Evolutionary conservation across 192 early-diverging fungal genomes (phyloP).

Genomic region (Podila epigama): DNA sequence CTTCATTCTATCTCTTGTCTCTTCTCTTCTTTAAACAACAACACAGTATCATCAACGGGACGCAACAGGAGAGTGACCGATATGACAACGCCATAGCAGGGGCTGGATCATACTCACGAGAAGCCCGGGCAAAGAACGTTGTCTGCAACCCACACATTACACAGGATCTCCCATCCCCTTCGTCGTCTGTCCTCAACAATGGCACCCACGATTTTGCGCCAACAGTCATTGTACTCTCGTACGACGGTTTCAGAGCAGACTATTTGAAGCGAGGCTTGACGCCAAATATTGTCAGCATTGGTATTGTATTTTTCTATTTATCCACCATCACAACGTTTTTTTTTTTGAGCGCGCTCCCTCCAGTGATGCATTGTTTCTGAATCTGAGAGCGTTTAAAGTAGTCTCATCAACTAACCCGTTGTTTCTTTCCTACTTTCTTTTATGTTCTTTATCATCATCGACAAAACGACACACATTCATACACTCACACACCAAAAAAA

Average conservation of each 20-base stretch:
- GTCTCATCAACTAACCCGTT: too few relatives aligned
- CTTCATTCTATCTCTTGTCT: slow-evolving; percentile 13
- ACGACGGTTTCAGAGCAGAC: slow-evolving; percentile 88
- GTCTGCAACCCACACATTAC: slow-evolving; percentile 13
- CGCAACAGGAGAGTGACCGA: neutral
- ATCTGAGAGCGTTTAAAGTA: too few relatives aligned
- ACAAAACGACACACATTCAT: too few relatives aligned
- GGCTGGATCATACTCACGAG: neutral
- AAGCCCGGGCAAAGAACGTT: slow-evolving; percentile 11
- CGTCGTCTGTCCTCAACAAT: slow-evolving; percentile 50
- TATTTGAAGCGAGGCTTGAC: slow-evolving; percentile 81
- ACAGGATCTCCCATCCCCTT: slow-evolving; percentile 5
- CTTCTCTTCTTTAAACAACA: neutral
- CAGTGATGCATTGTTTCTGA: neutral
- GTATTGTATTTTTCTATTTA: slow-evolving; percentile 40
- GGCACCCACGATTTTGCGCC: slow-evolving; percentile 72
- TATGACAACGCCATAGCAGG: neutral
- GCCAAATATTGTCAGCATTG: slow-evolving; percentile 65
- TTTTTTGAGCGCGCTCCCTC: neutral
- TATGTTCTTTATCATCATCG: neutral
- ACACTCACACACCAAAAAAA: too few relatives aligned
- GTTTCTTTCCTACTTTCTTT: neutral
- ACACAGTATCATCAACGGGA: neutral
- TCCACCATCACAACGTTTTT: neutral
- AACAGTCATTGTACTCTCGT: slow-evolving; percentile 82